These are phyloP conservation scores for Chlorella sp. DNA, from an alignment of 139 green algal genomes.

Conservation along the genomic window DNA sequence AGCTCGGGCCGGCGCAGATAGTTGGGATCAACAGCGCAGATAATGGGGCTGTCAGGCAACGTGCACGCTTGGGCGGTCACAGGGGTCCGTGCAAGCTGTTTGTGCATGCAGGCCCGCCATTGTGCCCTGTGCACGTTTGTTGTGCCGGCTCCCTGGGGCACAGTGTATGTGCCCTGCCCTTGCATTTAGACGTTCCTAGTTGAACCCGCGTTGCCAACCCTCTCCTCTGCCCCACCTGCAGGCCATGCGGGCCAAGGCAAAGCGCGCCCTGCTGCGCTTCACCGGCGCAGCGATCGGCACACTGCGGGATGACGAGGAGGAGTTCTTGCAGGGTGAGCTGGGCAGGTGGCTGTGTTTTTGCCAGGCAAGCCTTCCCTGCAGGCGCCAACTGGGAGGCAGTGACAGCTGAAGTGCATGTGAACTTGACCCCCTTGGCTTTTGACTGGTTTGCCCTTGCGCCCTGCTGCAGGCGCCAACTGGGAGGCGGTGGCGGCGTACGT, in stretches of 20 bases:
- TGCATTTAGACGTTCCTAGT: background rate
- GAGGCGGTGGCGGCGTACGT: constrained; percentile 57
- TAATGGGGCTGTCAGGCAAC: too few species aligned
- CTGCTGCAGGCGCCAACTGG: constrained; percentile 76
- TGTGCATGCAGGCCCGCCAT: too few species aligned
- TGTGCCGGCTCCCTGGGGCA: too few species aligned
- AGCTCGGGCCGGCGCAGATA: too few species aligned
- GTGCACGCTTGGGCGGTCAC: too few species aligned
- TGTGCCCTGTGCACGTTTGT: too few species aligned
- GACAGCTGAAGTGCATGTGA: too few species aligned
- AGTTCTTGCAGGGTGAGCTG: constrained; percentile 63
- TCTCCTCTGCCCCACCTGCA: constrained; percentile 25
- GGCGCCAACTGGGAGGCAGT: background rate
- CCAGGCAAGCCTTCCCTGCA: background rate
- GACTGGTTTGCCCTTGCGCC: background rate
- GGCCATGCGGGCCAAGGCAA: constrained; percentile 55
- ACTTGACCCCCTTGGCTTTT: too few species aligned
- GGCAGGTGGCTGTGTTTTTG: background rate
- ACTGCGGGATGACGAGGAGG: constrained; percentile 62
- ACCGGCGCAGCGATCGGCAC: constrained; percentile 55
- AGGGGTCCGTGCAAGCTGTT: background rate
- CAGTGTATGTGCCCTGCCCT: too few species aligned
- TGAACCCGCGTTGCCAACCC: background rate
- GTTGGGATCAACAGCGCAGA: too few species aligned
- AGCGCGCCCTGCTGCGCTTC: constrained; percentile 62